Evolutionary conservation across 192 early-diverging fungal genomes (phyloP), one percentile per base, ranked within the genome.

Genomic region (Linnemannia exigua): DNA sequence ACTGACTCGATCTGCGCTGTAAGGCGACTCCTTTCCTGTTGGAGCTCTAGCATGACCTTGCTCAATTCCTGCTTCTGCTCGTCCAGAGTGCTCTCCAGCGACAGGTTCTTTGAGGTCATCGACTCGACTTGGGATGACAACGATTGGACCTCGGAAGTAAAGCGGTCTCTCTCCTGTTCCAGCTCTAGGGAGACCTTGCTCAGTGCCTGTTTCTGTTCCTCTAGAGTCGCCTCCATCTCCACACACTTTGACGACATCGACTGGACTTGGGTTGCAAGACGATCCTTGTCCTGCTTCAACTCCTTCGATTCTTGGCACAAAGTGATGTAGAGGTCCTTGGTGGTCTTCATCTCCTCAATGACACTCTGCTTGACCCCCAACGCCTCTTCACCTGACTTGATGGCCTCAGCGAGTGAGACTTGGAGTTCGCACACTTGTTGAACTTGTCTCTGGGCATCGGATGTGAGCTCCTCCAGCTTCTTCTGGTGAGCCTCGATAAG

Each of bases 401-500:
- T 36, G 12, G 61, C 76, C 52, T 80, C 61, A 41, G 51, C n/a
- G 9, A 86, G 70, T 20, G 63, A 77, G 31, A 5, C 38, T 5
- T 44, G 41, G 5, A 50, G 68, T n/a, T 79, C 82, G 36, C 52
- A 47, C 5, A 85, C 46, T 6, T 41, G 51, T 1, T 70, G 77
- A 38, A 28, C 47, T 15, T 80, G 84, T 3, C 66, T 75, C 71
- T 77, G 38, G 17, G 66, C 74, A 16, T 86, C 71, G 17, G 46
- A 50, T 12, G 48, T 72, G 61, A 80, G 50, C 35, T 15, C 38
- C 17, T 71, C 70, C 16, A 86, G n/a, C 22, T 77, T 68, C 52
- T 68, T 19, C 33, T 77, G 75, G 36, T 80, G 78, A 12, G 22
- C 48, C 31, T 79, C 84, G 41, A 80, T 22, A 36, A 84, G 74